Base-by-base conservation (phyloP, 177 flowering plant genomes). In the Vitis hybrid region DNA sequence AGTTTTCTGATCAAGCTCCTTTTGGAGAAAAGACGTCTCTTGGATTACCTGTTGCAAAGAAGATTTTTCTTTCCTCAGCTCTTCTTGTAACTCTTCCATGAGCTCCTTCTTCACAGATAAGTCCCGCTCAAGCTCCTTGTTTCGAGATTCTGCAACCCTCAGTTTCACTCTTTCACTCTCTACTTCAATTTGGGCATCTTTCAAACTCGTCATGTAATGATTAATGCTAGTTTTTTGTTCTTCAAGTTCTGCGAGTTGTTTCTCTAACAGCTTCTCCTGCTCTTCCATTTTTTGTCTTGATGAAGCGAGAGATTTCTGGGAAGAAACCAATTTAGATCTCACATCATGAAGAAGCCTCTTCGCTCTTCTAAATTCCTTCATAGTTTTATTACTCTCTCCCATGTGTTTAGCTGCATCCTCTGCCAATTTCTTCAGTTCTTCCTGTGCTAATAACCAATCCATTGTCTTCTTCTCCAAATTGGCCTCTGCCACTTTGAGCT, bases 311-410 rank as follows among this genome's bases (percentile, higher is more conserved):
- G 88, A 85, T 73, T 86, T 83, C 75, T 91, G 93, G 35, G 91
- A 84, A 68, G 84, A 81, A 72, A 90, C 82, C 73, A 94, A 78
- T 78, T 90, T 95, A 64, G 88, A 80, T 80, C 89, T 88, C 75
- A 92, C 91, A 75, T 84, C 89, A 65, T 75, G 67, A 66, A 94
- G 91, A 77, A 94, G 91, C 68, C 67, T 83, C 74, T 78, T 87
- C 71, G 91, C 91, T 70, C 88, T 85, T 65, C 71, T 77, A 62
- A 92, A 88, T 52, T 85, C 92, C 60, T 83, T 77, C 65, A 83
- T 11, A 24, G 89, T 78, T 70, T 78, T 78, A 78, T 80, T 79
- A 67, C 82, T 74, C 72, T 82, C 84, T n/a, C 67, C 66, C 65
- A 72, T 51, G 59, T 82, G 76, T 58, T 75, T 85, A 11, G 85